These are phyloP conservation scores for Puccinellia tenuiflora DNA, from an alignment of 176 grass and related monocot genomes.

Conservation along the genomic window DNA sequence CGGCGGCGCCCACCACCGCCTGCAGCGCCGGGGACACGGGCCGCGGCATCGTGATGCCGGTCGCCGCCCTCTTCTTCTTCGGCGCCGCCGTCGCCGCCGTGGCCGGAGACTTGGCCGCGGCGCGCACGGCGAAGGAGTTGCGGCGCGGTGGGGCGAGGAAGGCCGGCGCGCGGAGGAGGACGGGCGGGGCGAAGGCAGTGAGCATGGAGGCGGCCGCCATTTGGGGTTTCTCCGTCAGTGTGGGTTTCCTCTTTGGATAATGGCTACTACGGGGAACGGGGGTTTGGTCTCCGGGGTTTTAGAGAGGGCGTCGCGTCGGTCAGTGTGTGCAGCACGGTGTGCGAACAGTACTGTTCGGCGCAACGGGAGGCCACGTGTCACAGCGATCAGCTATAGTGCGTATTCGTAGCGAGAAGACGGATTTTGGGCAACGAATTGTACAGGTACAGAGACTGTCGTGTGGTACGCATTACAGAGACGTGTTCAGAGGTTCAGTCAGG, in stretches of 20 bases:
- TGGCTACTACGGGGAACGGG: not conserved
- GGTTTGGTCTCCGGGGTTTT: slow-evolving; percentile 12
- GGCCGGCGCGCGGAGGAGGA: not conserved
- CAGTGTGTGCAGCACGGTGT: not conserved
- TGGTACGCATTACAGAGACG: not conserved
- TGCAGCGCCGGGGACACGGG: slow-evolving; percentile 66
- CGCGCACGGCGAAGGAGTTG: slow-evolving; percentile 2
- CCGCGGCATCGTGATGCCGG: slow-evolving; percentile 64
- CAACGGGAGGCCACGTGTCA: not conserved
- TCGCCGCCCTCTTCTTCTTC: slow-evolving; percentile 50
- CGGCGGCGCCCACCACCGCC: slow-evolving; percentile 55
- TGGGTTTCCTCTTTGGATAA: slow-evolving; percentile 15
- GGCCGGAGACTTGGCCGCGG: slow-evolving; percentile 15
- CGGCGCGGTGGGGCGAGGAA: not conserved
- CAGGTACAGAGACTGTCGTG: not conserved
- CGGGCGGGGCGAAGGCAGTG: slow-evolving; percentile 22
- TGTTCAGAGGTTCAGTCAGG: not conserved
- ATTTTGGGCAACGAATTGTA: accelerated
- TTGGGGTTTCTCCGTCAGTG: not conserved
- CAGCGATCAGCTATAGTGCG: not conserved
- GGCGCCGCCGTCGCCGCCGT: not conserved
- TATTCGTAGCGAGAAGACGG: not conserved
- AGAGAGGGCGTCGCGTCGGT: too few relatives aligned
- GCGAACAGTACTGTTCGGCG: not conserved
- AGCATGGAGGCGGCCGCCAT: slow-evolving; percentile 51